A percentile compares a stretch with the other conserved stretches of the same genome.
Evolutionary conservation across 768 basidiomycete species (phyloP).

Genomic region (Guyanaporus albipodus): DNA sequence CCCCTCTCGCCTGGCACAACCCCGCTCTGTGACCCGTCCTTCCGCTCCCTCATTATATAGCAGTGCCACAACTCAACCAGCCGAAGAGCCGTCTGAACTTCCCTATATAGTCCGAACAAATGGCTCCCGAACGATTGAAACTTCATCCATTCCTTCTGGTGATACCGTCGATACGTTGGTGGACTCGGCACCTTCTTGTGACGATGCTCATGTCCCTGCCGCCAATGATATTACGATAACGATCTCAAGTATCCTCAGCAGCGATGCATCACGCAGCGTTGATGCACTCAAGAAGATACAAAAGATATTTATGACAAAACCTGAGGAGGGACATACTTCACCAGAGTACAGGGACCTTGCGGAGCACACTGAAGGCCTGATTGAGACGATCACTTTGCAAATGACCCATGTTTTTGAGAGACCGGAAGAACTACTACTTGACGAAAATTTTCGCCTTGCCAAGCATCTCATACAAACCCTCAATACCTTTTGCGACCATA

Average conservation of each 20-base stretch:
- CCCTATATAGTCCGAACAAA: conserved; percentile 24
- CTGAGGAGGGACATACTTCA: conserved; percentile 67
- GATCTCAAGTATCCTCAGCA: conserved; percentile 87
- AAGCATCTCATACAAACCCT: conserved; percentile 98
- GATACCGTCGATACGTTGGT: conserved; percentile 34
- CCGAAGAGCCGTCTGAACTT: conserved; percentile 31
- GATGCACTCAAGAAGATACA: conserved; percentile 94
- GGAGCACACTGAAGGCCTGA: conserved; percentile 75
- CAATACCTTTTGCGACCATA: conserved; percentile 91
- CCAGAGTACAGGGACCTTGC: conserved; percentile 74
- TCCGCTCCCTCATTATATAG: conserved; percentile 17
- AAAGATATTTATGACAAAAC: conserved; percentile 71
- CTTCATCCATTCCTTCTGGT: conserved; percentile 18
- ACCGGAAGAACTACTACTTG: conserved; percentile 64
- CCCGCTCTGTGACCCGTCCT: conserved; percentile 44
- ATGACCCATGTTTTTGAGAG: conserved; percentile 91
- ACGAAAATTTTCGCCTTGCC: conserved; percentile 86
- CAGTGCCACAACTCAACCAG: conserved; percentile 19
- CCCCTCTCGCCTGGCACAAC: conserved; percentile 71
- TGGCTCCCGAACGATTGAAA: conserved; percentile 12
- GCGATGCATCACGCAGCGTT: conserved; percentile 80
- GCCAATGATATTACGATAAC: conserved; percentile 69
- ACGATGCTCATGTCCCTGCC: conserved; percentile 12
- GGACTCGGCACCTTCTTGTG: conserved; percentile 27
- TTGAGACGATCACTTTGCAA: conserved; percentile 87